phyloP scores from a whole-genome alignment of 2,329 filamentous ascomycete species.

The Epichloe gansuensis region DNA sequence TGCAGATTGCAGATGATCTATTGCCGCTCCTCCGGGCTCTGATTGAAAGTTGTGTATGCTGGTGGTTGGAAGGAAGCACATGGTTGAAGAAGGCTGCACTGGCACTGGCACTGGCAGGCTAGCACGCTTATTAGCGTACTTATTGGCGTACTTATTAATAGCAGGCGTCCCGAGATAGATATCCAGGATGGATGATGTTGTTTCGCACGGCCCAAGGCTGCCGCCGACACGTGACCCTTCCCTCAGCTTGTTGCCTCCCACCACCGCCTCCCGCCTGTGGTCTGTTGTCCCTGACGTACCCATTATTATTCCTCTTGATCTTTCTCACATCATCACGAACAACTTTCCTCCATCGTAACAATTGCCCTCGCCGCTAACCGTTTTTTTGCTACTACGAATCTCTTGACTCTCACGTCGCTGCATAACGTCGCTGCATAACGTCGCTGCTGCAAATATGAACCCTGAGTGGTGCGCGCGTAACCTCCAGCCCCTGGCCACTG shows the following conservation, averaged over 20 bases:
- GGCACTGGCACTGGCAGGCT: too few species aligned
- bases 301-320: constrained; percentile 14
- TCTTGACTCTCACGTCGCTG: constrained; percentile 1
- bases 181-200: background rate
- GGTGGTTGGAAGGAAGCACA: too few species aligned
- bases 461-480: constrained; percentile 67
- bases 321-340: constrained; percentile 15
- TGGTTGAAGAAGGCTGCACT: too few species aligned
- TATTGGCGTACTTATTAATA: too few species aligned
- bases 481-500: constrained; percentile 15
- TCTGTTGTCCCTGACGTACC: constrained; percentile 23
- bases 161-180: too few species aligned
- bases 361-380: background rate
- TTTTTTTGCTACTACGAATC: background rate
- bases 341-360: constrained; percentile 10
- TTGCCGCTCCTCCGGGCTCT: too few species aligned
- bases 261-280: constrained; percentile 7
- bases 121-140: too few species aligned
- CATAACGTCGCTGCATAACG: constrained; percentile 8
- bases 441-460: constrained; percentile 56
- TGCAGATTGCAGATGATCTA: too few species aligned
- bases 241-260: constrained; percentile 12
- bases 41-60: too few species aligned
- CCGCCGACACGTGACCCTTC: constrained; percentile 15
- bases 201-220: background rate